Evolutionary conservation across 2,329 filamentous ascomycete species (phyloP), one percentile per base, ranked within the genome.

Genomic region (Fusarium miscanthi): DNA sequence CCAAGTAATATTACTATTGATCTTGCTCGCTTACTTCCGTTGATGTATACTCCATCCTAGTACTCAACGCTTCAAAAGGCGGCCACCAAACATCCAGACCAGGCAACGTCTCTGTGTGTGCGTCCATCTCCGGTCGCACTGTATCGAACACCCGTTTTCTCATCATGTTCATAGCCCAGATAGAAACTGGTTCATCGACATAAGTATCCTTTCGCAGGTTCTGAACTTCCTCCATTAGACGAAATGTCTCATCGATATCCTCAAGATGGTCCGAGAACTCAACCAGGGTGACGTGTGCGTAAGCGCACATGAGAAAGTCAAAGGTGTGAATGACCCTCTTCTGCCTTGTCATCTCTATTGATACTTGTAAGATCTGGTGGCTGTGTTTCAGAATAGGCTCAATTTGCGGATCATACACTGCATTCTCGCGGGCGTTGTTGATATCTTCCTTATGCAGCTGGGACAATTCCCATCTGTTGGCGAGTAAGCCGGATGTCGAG

Each of bases 161-260:
- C 49, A 52, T 52, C 49, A 52, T 52, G 19, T 52, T 52, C 49
- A 38, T 52, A 9, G 33, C 33, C 49, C 49, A 52, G 19, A 37
- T 52, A 8, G 49, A 52, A 3, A 52, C 49, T 27, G 49, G 49
- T 17, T 52, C 49, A 3, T 27, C 23, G 8, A 52, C 49, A 27
- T 52, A 52, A 9, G 31, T 37, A 6, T 6, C 7, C 23, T 52
- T 37, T 16, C 49, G 23, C 4, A 52, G 19, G 16, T n/a, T 21
- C 2, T 52, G 49, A 0, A 38, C 33, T 12, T 52, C 49, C 13
- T 52, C 23, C 49, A 52, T 52, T 0, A 52, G 49, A 12, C 7
- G 33, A n/a, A 52, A 52, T 1, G 33, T 52, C 6, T 21, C 9
- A 1, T 17, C 33, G 16, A 52, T 52, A 0, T 52, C 33, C 49